Percentiles rank a stretch among this genome's conserved stretches.
phyloP scores from a whole-genome alignment of 1,139 yeast species.

The Sugiyamaella castrensis region DNA sequence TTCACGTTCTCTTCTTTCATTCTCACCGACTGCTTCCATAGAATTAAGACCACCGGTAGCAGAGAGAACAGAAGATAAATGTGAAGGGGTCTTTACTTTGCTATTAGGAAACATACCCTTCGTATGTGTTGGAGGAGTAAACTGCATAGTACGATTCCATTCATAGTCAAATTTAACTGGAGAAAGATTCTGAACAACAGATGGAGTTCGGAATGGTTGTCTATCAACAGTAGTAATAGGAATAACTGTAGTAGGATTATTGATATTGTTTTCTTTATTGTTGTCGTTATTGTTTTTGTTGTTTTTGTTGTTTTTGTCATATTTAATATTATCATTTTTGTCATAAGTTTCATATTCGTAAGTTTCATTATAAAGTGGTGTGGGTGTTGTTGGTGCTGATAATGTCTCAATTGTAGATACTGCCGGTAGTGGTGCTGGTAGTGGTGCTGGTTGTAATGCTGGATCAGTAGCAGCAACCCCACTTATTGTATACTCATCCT shows the following conservation, averaged over 20 bases:
- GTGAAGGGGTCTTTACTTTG: conserved; percentile 20
- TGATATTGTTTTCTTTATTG: background rate
- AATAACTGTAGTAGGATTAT: conserved; percentile 12
- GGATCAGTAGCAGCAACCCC: background rate
- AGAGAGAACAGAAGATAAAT: conserved; percentile 18
- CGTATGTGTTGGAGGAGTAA: conserved; percentile 35
- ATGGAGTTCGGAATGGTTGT: conserved; percentile 44
- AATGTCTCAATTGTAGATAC: background rate
- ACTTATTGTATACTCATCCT: conserved; percentile 9
- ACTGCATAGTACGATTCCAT: conserved; percentile 40
- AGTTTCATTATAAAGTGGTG: conserved; percentile 1
- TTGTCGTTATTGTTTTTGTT: background rate
- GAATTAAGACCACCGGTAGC: conserved; percentile 3
- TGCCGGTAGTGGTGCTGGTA: conserved; percentile 9
- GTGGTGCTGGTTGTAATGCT: background rate
- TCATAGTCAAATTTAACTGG: conserved; percentile 18
- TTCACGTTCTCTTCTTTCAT: conserved; percentile 16
- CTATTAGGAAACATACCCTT: conserved; percentile 15
- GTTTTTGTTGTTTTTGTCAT: conserved; percentile 1
- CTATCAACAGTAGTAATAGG: conserved; percentile 36
- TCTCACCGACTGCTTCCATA: conserved; percentile 13
- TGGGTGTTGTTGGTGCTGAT: conserved; percentile 1
- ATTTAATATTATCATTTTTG: conserved; percentile 3
- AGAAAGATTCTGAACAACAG: conserved; percentile 16
- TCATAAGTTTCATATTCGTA: conserved; percentile 4